Percentiles rank a stretch among this genome's conserved stretches.
Conservation (phyloP, 31 red algal genomes). For the Porphyra umbilicalis region DNA sequence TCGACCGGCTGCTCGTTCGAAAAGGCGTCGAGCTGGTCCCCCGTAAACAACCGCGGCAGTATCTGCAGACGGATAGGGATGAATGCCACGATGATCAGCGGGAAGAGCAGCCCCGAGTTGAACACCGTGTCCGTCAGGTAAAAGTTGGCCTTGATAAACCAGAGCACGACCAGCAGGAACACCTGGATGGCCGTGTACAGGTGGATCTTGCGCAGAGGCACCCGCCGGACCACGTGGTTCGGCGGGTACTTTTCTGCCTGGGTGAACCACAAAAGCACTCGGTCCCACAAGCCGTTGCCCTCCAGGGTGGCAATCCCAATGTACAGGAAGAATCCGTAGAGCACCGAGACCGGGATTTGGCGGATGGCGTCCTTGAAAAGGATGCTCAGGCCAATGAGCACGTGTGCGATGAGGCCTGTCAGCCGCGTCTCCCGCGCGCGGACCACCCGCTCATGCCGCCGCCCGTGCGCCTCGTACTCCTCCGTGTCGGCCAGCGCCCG, state of each 20-base stretch:
- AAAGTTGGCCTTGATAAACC: conserved; percentile 90
- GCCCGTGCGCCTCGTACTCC: conserved; percentile 73
- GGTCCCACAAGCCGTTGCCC: conserved; percentile 77
- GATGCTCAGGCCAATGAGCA: conserved; percentile 71
- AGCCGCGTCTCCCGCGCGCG: conserved; percentile 78
- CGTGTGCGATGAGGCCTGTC: conserved; percentile 52
- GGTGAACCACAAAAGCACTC: conserved; percentile 80
- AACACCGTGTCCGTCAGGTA: conserved; percentile 66
- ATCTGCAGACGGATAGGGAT: conserved; percentile 63
- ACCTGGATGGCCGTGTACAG: conserved; percentile 86
- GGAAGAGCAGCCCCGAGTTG: conserved; percentile 79
- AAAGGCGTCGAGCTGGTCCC: conserved; percentile 50
- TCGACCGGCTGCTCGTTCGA: conserved; percentile 48
- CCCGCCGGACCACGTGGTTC: conserved; percentile 84
- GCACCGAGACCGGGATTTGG: conserved; percentile 65
- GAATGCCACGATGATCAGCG: conserved; percentile 68
- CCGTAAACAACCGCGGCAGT: conserved; percentile 54
- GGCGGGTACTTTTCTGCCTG: conserved; percentile 87
- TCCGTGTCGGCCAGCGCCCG: conserved; percentile 81
- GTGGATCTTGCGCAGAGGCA: conserved; percentile 65
- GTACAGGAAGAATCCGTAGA: conserved; percentile 95
- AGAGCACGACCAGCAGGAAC: conserved; percentile 61
- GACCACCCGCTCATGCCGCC: conserved; percentile 55
- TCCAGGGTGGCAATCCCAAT: conserved; percentile 80
- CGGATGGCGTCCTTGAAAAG: conserved; percentile 57